Evolutionary conservation across 202 grass and related monocot species (phyloP), one percentile per base, ranked within the genome.

Genomic region (Zizania palustris): DNA sequence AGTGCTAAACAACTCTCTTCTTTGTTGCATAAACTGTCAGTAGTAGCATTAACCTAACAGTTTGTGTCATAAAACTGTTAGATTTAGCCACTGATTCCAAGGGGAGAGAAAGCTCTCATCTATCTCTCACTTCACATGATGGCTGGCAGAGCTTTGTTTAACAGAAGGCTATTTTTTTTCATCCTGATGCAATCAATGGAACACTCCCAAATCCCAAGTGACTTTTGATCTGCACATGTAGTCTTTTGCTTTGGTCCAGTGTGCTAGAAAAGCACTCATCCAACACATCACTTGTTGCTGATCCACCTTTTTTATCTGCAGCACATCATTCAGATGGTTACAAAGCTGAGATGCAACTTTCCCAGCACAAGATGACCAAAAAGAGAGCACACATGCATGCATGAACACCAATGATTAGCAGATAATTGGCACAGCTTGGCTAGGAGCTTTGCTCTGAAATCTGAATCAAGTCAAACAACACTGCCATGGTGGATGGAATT

Each of bases 181-280:
- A 0, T 6, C 7, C 40, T 42, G 40, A 28, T 28, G 18, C 33
- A 50, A 63, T 50, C 33, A 50, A 63, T 50, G 38, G 11, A 54
- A 35, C 11, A 11, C 36, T 76, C 4, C 15, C 14, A 54, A 37
- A 55, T 20, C 51, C 51, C 2, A 55, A 55, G 16, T 45, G 55
- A 60, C n/a, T 28, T 72, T 56, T 18, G 16, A 10, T 56, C 51
- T 71, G 66, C 40, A 69, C 60, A 38, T 63, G n/a, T 20, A 60
- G 80, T 67, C 51, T 71, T 71, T 37, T 77, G 37, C 16, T 38
- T 5, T 45, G 67, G 42, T 34, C 59, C 60, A 40, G 28, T 38
- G 48, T 35, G 20, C 42, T 72, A 50, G 28, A 87, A 76, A 74
- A 83, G 68, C 80, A 83, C 62, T 68, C 61, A 68, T 73, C 74